Conservation (phyloP, 2,329 filamentous ascomycete species). For the Claviceps monticola region DNA sequence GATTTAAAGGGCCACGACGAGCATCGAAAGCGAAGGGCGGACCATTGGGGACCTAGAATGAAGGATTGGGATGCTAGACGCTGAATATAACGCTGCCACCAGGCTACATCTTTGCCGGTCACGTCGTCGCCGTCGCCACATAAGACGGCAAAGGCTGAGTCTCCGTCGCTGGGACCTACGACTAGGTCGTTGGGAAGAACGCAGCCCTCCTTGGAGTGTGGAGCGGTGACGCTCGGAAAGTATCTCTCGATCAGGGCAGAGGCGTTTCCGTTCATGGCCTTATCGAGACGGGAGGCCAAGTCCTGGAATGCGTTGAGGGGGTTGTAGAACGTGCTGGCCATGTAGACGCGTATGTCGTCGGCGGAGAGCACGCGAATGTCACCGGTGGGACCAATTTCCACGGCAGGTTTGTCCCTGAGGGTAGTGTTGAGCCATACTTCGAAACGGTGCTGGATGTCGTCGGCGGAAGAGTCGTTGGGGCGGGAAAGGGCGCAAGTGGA, state of each 20-base stretch:
- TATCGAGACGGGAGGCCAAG: neutral
- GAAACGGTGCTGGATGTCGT: constrained; percentile 11
- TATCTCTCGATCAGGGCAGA: neutral
- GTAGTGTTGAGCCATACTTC: constrained; percentile 10
- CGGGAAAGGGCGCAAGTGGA: constrained; percentile 3
- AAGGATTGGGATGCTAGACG: constrained; percentile 11
- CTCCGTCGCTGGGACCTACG: neutral
- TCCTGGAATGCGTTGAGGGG: constrained; percentile 11
- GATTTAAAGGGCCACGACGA: constrained; percentile 19
- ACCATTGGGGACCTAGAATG: constrained; percentile 15
- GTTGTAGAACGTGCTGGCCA: constrained; percentile 15
- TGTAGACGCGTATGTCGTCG: constrained; percentile 4
- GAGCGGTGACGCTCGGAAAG: neutral
- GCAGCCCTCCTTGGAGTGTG: neutral
- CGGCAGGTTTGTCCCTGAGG: constrained; percentile 12
- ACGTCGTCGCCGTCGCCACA: constrained; percentile 12
- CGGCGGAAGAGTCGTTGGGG: constrained; percentile 1
- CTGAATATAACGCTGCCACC: constrained; percentile 11
- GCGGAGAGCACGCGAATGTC: constrained; percentile 13
- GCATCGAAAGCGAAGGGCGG: constrained; percentile 16
- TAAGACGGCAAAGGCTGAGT: neutral
- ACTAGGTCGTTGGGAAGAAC: neutral
- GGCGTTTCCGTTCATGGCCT: constrained; percentile 4
- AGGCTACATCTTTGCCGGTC: constrained; percentile 5
- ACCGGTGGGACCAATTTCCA: constrained; percentile 8